Evolutionary conservation across 192 early-diverging fungal genomes (phyloP).

Genomic region (Linderina pennispora): DNA sequence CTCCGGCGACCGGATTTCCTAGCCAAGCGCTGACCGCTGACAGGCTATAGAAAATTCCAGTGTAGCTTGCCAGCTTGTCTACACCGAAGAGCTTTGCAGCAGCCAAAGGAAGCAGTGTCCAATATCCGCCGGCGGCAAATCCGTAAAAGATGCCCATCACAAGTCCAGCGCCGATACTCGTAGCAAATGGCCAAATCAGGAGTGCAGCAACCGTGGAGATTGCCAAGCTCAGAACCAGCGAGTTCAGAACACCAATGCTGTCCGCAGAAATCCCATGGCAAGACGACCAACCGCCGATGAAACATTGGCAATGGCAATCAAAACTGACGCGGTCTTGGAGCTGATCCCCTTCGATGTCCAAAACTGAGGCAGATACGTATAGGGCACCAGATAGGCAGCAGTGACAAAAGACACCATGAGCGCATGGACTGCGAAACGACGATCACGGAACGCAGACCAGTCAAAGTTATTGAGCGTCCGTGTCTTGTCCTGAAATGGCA

Average conservation of each 20-base stretch:
- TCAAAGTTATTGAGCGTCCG: neutral
- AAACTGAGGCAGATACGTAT: neutral
- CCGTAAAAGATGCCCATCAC: neutral
- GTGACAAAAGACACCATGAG: neutral
- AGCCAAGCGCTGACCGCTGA: neutral
- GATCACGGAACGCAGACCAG: neutral
- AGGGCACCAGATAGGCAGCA: neutral
- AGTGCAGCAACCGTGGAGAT: neutral
- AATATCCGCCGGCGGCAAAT: neutral
- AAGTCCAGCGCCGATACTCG: neutral
- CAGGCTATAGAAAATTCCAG: neutral
- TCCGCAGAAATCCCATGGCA: neutral
- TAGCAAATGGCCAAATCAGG: neutral
- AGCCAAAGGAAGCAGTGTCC: neutral
- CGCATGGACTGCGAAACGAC: neutral
- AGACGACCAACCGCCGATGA: neutral
- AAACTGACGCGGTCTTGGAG: neutral
- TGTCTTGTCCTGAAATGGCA: neutral
- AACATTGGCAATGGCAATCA: constrained; percentile 1
- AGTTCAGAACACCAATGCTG: neutral
- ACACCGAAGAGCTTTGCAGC: constrained; percentile 1
- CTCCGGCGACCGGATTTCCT: neutral
- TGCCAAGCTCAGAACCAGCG: neutral
- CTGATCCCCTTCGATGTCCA: neutral
- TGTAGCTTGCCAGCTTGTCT: neutral